Conservation (phyloP, 306 rosid species). For the Cicer cuneatum region DNA sequence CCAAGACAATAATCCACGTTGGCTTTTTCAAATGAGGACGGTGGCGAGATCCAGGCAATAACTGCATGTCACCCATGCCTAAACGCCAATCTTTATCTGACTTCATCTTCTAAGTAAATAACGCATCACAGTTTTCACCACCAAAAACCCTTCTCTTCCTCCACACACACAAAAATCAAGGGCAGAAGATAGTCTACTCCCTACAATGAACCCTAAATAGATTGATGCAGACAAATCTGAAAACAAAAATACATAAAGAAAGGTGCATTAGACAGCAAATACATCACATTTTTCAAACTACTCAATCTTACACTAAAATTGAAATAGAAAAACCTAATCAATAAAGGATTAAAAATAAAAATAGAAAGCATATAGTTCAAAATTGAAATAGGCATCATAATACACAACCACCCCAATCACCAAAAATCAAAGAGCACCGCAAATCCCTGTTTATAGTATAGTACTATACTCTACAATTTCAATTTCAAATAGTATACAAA, state of each 20-base stretch:
- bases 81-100: slow-evolving; percentile 69
- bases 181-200: slow-evolving; percentile 6
- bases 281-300: slow-evolving; percentile 27
- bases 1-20: slow-evolving; percentile 86
- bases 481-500: background rate
- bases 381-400: background rate
- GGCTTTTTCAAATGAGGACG: slow-evolving; percentile 87
- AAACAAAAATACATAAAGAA: slow-evolving; percentile 30
- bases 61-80: slow-evolving; percentile 80
- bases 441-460: background rate
- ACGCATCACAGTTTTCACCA: slow-evolving; percentile 53
- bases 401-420: background rate
- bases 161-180: slow-evolving; percentile 25
- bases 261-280: slow-evolving; percentile 17
- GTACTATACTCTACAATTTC: too few relatives aligned
- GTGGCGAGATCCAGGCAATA: slow-evolving; percentile 81
- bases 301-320: slow-evolving; percentile 11
- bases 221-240: slow-evolving; percentile 45
- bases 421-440: background rate
- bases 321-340: too few relatives aligned
- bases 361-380: background rate
- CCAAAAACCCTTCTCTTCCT: slow-evolving; percentile 37
- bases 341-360: background rate
- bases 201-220: slow-evolving; percentile 32
- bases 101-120: slow-evolving; percentile 77